Conservation (phyloP, 768 basidiomycete species). For the Leucocoprinus birnbaumii region DNA sequence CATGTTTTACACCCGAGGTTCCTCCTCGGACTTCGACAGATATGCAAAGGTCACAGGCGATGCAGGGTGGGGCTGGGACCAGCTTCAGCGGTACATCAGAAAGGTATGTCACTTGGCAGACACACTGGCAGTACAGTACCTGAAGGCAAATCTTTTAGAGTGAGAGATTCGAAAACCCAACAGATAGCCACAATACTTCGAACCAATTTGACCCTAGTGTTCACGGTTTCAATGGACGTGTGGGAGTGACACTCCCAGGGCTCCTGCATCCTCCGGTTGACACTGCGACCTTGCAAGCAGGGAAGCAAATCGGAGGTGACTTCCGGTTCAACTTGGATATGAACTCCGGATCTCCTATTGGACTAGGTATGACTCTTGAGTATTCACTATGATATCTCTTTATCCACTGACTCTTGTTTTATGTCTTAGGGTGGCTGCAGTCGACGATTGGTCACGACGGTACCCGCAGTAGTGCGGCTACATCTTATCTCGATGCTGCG, state of each 20-base stretch:
- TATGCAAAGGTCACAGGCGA: constrained; percentile 26
- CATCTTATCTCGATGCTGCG: constrained; percentile 21
- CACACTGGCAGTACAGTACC: no score
- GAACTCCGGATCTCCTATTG: constrained; percentile 14
- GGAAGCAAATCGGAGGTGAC: constrained; percentile 11
- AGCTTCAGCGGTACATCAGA: constrained; percentile 21
- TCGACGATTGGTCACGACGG: constrained; percentile 19
- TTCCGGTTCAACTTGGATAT: constrained; percentile 14
- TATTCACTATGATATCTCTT: not conserved
- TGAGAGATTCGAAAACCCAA: constrained; percentile 17
- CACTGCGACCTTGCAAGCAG: constrained; percentile 19
- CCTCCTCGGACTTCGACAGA: constrained; percentile 18
- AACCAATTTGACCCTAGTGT: constrained; percentile 19
- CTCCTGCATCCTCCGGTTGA: constrained; percentile 14
- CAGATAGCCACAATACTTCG: constrained; percentile 16
- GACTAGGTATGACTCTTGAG: constrained; percentile 6
- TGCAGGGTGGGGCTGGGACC: constrained; percentile 32
- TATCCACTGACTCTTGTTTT: not conserved
- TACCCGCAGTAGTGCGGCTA: constrained; percentile 22
- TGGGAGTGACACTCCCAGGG: constrained; percentile 16
- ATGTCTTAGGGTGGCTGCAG: constrained; percentile 19
- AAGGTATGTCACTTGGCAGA: constrained; percentile 16
- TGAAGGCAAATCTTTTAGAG: constrained; percentile 7
- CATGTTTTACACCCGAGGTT: constrained; percentile 23
- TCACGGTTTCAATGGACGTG: constrained; percentile 18